A percentile compares a stretch with the other conserved stretches of the same genome.
phyloP scores from a whole-genome alignment of 345 rosid genomes.

The Salix viminalis region DNA sequence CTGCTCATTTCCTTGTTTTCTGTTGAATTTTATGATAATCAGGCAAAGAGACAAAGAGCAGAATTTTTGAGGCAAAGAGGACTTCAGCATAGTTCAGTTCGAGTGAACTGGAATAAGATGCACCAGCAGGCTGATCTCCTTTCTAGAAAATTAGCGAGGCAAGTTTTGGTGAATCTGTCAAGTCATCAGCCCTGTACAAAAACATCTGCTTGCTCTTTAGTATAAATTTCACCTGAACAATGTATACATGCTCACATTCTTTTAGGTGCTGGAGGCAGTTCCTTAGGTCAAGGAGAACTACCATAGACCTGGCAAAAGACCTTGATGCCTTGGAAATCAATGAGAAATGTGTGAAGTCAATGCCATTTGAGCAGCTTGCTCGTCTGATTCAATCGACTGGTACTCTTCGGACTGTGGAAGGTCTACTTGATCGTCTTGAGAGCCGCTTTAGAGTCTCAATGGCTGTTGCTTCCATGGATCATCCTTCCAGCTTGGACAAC shows the following conservation, averaged over 20 bases:
- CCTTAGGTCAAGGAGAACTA: constrained; percentile 55
- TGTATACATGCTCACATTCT: not conserved
- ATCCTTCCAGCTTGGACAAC: constrained; percentile 44
- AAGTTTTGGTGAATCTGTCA: not conserved
- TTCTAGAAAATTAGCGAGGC: constrained; percentile 75
- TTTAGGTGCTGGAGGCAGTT: constrained; percentile 90
- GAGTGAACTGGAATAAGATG: constrained; percentile 47
- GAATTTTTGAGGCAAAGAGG: constrained; percentile 86
- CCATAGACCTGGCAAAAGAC: constrained; percentile 62
- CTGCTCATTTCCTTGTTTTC: not conserved
- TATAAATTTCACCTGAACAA: not conserved
- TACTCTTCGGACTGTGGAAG: constrained; percentile 57
- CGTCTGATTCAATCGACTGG: constrained; percentile 54
- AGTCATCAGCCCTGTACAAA: not conserved
- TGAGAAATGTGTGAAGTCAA: constrained; percentile 41
- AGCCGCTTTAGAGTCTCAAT: constrained; percentile 62
- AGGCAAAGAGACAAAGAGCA: constrained; percentile 88
- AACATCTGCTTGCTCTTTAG: not conserved
- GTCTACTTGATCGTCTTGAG: constrained; percentile 76
- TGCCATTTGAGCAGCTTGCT: constrained; percentile 90
- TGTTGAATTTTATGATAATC: constrained; percentile 14
- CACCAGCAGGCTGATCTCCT: constrained; percentile 73
- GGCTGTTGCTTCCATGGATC: constrained; percentile 27
- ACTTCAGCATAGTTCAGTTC: constrained; percentile 50
- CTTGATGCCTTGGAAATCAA: constrained; percentile 61